Base-by-base conservation (phyloP, 306 rosid genomes). In the Erythrophleum fordii region DNA sequence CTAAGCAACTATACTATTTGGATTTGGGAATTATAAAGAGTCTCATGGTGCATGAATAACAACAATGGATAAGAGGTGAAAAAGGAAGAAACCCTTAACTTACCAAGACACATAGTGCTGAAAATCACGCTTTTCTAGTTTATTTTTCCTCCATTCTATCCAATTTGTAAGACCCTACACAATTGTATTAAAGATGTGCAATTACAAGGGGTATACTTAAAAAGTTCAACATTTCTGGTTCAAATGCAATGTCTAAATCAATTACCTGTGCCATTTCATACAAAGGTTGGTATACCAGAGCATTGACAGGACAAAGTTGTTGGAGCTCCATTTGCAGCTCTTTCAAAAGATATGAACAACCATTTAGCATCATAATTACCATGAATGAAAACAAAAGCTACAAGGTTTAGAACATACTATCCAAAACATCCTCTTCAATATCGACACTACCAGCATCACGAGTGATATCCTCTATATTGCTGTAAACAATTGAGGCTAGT, bases 381-480 rank as follows among this genome's bases (percentile, higher is more conserved):
- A 42, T 77, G 22, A 59, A 74, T 31, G 28, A 55, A 71, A 80
- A 37, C 52, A 83, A 75, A 78, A 51, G 46, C 65, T 60, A 65
- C 55, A 78, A 71, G 83, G 79, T 87, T 52, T 64, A 73, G 44
- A 82, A 78, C 99, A 79, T 95, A 95, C 99, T 90, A 56, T 90
- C 85, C 83, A 95, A 87, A 77, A 80, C 73, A 71, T 92, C 94
- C 78, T 92, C 99, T 72, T 93, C 97, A 67, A 95, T 60, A 83
- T 95, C 94, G 45, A 93, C 87, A 73, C 99, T 93, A 29, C 99
- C 99, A 80, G 97, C 97, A 55, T 89, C 93, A 31, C 99, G 97
- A 77, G 95, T 83, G 65, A 91, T 92, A 80, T 95, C 99, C 90
- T 95, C 99, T 74, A 95, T 95, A 83, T 95, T 95, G 87, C 99